Evolutionary conservation across 371 early-diverging fungal species (phyloP).

Genomic region (Mucor saturninus): DNA sequence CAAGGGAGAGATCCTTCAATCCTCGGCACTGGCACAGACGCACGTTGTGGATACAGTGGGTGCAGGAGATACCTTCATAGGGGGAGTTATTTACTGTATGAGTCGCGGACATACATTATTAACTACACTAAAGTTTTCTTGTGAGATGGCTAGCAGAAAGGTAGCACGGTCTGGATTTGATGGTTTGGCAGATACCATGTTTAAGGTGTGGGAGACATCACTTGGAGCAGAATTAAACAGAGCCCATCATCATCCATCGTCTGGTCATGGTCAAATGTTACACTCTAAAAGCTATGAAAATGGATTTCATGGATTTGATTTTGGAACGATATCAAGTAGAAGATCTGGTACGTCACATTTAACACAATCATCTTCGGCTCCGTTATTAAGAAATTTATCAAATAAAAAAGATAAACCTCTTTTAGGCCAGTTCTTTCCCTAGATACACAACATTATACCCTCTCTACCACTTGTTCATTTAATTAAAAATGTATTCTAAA

Average conservation of each 20-base stretch:
- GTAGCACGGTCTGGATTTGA: conserved; percentile 66
- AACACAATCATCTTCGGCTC: conserved; percentile 21
- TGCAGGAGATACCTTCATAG: conserved; percentile 76
- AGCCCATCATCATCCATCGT: not conserved
- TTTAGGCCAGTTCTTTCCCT: conserved; percentile 5
- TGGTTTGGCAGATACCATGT: conserved; percentile 15
- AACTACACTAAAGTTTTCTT: conserved; percentile 52
- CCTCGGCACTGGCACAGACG: conserved; percentile 6
- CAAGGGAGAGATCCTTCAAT: conserved; percentile 25
- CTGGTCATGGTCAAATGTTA: not conserved
- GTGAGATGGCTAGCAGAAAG: conserved; percentile 64
- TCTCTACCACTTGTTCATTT: not conserved
- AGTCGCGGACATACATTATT: conserved; percentile 20
- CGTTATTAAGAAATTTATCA: conserved; percentile 9
- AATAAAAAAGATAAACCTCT: not conserved
- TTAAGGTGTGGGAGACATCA: conserved; percentile 19
- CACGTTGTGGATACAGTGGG: conserved; percentile 64
- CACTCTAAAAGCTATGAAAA: conserved; percentile 26
- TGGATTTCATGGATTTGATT: conserved; percentile 16
- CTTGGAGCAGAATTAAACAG: conserved; percentile 19
- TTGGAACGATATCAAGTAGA: conserved; percentile 23
- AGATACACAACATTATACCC: not conserved
- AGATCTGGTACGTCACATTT: conserved; percentile 14
- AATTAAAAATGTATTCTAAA: not conserved
- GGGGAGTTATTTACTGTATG: conserved; percentile 58